Base-by-base conservation (phyloP, 2,329 filamentous ascomycete genomes). In the Proliferodiscus dingleyae region DNA sequence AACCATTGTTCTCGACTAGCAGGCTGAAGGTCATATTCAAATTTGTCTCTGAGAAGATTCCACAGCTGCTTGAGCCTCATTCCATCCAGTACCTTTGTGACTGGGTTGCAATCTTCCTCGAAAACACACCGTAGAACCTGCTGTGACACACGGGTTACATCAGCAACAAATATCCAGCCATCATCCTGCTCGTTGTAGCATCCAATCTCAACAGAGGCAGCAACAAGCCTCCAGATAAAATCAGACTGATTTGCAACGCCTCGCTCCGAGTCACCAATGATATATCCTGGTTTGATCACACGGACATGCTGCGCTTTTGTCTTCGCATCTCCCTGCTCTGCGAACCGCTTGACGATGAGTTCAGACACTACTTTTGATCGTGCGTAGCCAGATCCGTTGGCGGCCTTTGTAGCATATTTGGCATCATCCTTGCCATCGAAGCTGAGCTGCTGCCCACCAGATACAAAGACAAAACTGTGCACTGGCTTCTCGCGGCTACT, bases 331-430 rank as follows among this genome's bases (percentile, higher is more conserved):
- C 24, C 30, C 9, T 11, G 21, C 22, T 37, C 15, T 4, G 44
- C 34, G 18, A 30, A 47, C 16, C 40, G 33, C 19, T 41, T 24
- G 15, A 88, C 78, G 34, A 95, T 71, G 30, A 74, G 66, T 55
- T 81, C 75, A 2, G 70, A 70, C 22, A 71, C 83, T 87, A 89
- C 95, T 68, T 96, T 95, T 55, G 79, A 81, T 65, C 95, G 89
- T 3, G 88, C 89, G 59, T 95, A 95, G n/a, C n/a, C n/a, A n/a
- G n/a, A n/a, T 9, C 89, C 89, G 1, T 86, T 94, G 29, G 43
- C 79, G 79, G 2, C 95, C 79, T 36, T 80, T 75, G 59, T 85
- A 89, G 45, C 87, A 4, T n/a, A 41, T 7, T 34, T 9, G 9
- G 6, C 19, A 9, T 42, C 11, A 4, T 42, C 30, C 13, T 36